Base-by-base conservation (phyloP, 768 basidiomycete species). In the Phylloporus rhodoxanthus region DNA sequence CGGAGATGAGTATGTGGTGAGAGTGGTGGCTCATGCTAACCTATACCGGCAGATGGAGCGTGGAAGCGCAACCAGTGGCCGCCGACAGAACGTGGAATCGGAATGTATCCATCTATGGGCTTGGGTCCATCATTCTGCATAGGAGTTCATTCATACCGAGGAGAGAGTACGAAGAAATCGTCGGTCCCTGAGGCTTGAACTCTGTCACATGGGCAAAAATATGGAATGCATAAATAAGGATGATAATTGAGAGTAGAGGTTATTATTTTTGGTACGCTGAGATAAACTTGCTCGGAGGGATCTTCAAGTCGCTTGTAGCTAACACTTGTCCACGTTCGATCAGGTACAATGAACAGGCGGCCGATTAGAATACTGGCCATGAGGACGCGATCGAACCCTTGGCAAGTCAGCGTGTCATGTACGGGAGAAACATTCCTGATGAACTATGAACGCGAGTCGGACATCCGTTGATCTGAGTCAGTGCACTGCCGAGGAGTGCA, bases 261-360 rank as follows among this genome's bases (percentile, higher is more conserved):
- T 55, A 64, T 64, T 66, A 66, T 66, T 68, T 68, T 66, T 64
- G 65, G 64, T 33, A 44, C 47, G 53, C 15, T 53, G 41, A 45
- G 55, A 60, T 67, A 65, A 58, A 48, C 47, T 51, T 56, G 63
- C 48, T 42, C 28, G 10, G 40, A 55, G 47, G 42, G 49, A 60
- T 60, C 48, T 50, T 56, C 52, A 63, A 56, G 49, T 67, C 58
- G 63, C 58, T 58, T 67, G 54, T 8, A 45, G 32, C 25, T 23
- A 42, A 9, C 23, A 15, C 29, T 30, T 45, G 46, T 45, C 38
- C 33, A 15, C 48, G 45, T 45, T 53, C 55, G 63, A 66, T 68
- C 66, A 68, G 64, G 64, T 47, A 65, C 64, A 2, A 34, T 14
- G 13, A 11, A 20, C 9, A 8, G 51, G 26, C 40, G 46, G 50